Evolutionary conservation across 1,284 basidiomycete genomes (phyloP), one percentile per base, ranked within the genome.

Genomic region (Tremellales sp.): DNA sequence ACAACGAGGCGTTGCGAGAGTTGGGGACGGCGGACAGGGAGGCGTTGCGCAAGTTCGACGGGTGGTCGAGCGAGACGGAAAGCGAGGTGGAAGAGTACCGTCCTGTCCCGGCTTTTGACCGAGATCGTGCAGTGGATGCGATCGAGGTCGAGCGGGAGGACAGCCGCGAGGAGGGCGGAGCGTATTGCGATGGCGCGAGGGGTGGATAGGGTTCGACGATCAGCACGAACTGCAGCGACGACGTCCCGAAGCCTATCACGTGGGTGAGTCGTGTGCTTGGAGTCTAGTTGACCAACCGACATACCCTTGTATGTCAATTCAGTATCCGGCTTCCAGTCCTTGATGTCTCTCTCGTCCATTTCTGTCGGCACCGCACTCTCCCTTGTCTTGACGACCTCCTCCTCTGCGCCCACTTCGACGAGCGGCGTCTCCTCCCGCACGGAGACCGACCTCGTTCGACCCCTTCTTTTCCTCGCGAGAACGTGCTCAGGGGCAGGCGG

Each of bases 121-220:
- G 46, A 2, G 58, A 59, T 5, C 67, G 56, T 9, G 63, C 63
- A 14, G 54, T 55, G 9, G 34, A 36, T 10, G 18, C 34, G 37
- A 69, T 55, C 0, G 65, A 67, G 3, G 62, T 57, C 1, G 61
- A 63, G 9, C 69, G 61, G 5, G 58, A 61, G 2, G 65, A 68
- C 5, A 71, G 61, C 7, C 69, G 66, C 21, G 67, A 68, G 3
- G 63, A 60, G 0, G 69, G 69, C 1, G 69, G 69, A 14, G 69
- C 69, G 49, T 70, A 70, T 37, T 63, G 45, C 10, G 53, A 56
- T 2, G 66, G 47, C 2, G 63, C 57, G 5, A 71, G 58, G 8
- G 69, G 65, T 8, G 69, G 69, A 31, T 63, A 70, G 12, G 69
- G 69, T 41, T 71, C 69, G 33, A 71, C 51, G 40, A 71, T 67